Evolutionary conservation across 169 alveolate species (phyloP).

Genomic region (Eimeria falciformis): DNA sequence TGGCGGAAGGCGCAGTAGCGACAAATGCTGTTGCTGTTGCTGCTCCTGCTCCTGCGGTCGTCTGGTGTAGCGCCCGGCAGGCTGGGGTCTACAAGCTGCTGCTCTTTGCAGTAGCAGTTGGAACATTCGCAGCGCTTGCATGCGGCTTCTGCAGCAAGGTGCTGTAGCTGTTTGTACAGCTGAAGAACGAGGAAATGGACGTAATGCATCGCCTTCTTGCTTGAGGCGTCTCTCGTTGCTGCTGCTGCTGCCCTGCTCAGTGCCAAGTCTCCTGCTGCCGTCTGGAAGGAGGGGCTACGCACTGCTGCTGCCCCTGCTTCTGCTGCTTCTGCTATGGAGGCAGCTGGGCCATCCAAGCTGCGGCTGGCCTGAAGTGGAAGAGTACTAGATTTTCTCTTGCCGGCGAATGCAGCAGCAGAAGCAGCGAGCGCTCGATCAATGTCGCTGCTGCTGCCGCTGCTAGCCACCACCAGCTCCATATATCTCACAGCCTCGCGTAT

Average conservation of each 20-base stretch:
- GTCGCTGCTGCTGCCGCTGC: constrained; percentile 45
- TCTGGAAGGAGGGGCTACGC: not conserved
- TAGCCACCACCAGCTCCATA: constrained; percentile 33
- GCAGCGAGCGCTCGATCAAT: not conserved
- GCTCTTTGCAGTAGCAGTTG: constrained; percentile 9
- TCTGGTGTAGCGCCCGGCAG: not conserved
- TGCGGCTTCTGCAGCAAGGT: constrained; percentile 10
- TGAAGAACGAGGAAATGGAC: constrained; percentile 46
- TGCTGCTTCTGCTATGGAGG: not conserved
- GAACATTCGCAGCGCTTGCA: constrained; percentile 31
- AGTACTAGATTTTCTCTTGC: not conserved
- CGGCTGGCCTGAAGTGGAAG: not conserved
- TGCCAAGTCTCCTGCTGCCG: constrained; percentile 2
- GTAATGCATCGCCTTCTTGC: not conserved
- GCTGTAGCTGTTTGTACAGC: constrained; percentile 50
- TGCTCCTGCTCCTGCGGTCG: not conserved
- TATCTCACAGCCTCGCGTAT: constrained; percentile 50
- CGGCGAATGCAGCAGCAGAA: constrained; percentile 10
- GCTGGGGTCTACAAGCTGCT: not conserved
- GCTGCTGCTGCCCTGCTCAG: constrained; percentile 43
- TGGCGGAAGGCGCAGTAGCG: constrained; percentile 42
- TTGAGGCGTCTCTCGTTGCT: not conserved
- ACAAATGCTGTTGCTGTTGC: constrained; percentile 37
- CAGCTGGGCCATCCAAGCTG: constrained; percentile 24
- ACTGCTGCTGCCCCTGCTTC: not conserved